Percentiles rank a stretch among this genome's conserved stretches.
Evolutionary conservation across 768 basidiomycete species (phyloP).

Genomic region (Hygrophorus pudorinus): DNA sequence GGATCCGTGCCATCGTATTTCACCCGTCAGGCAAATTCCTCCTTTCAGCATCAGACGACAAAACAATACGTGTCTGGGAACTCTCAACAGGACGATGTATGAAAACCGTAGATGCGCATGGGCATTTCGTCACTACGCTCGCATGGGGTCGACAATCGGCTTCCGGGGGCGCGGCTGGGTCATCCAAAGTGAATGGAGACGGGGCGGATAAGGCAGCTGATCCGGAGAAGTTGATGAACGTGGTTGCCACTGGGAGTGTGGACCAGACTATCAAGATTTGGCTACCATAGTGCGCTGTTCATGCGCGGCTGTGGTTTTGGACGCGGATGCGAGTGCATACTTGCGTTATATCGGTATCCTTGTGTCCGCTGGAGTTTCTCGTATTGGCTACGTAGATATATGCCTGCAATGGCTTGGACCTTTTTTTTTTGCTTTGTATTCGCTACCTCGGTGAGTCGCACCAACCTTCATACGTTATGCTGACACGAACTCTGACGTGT

Average conservation of each 20-base stretch:
- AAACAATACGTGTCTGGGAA: slow-evolving; percentile 88
- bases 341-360: neutral
- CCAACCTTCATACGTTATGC: neutral
- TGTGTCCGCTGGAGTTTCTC: slow-evolving; percentile 1
- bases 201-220: slow-evolving; percentile 21
- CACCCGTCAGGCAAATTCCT: slow-evolving; percentile 86
- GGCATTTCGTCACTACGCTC: slow-evolving; percentile 73
- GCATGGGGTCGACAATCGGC: slow-evolving; percentile 64
- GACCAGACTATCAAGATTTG: slow-evolving; percentile 61
- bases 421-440: slow-evolving; percentile 6
- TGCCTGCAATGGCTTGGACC: neutral
- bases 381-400: neutral
- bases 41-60: slow-evolving; percentile 88
- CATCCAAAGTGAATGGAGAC: slow-evolving; percentile 22
- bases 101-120: slow-evolving; percentile 82
- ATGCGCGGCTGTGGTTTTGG: neutral
- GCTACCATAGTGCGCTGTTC: slow-evolving; percentile 34
- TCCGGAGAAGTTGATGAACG: slow-evolving; percentile 55
- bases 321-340: neutral
- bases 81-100: slow-evolving; percentile 75
- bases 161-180: slow-evolving; percentile 28
- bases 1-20: slow-evolving; percentile 82
- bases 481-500: neutral
- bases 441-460: slow-evolving; percentile 7
- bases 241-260: slow-evolving; percentile 58